These are phyloP conservation scores for Trypanosomatidae sp. DNA, from an alignment of 208 protist species.

Conservation along the genomic window DNA sequence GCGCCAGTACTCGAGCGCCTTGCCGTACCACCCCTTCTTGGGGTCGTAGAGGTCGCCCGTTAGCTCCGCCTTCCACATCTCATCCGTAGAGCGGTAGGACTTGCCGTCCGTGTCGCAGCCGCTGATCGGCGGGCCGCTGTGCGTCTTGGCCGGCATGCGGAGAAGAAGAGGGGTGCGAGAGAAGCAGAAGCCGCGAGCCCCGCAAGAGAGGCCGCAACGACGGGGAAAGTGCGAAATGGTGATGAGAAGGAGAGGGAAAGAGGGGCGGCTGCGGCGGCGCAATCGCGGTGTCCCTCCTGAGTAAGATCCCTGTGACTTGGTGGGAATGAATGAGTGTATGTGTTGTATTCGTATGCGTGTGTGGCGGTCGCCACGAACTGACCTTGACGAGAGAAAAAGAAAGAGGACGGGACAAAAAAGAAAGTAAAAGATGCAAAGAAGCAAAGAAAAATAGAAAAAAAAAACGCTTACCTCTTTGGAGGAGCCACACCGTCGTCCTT, in stretches of 20 bases:
- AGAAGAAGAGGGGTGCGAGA: not conserved
- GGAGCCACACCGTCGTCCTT: too few species aligned
- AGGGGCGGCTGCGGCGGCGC: too few species aligned
- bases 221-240: not conserved
- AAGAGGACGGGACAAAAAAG: not conserved
- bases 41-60: constrained; percentile 72
- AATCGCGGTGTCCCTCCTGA: too few species aligned
- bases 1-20: constrained; percentile 88
- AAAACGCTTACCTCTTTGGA: too few species aligned
- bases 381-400: not conserved
- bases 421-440: not conserved
- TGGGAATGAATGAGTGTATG: too few species aligned
- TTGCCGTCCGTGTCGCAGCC: constrained; percentile 66
- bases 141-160: constrained; percentile 19
- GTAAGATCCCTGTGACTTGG: too few species aligned
- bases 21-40: constrained; percentile 86
- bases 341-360: too few species aligned
- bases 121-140: constrained; percentile 29
- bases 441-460: not conserved
- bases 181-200: too few species aligned
- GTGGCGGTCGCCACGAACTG: too few species aligned
- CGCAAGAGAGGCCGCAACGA: not conserved
- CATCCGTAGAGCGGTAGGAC: constrained; percentile 52
- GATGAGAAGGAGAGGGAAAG: not conserved
- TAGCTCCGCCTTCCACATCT: constrained; percentile 77